phyloP scores from a whole-genome alignment of 1,139 yeast species.

The Groenewaldozyma sp. region DNA sequence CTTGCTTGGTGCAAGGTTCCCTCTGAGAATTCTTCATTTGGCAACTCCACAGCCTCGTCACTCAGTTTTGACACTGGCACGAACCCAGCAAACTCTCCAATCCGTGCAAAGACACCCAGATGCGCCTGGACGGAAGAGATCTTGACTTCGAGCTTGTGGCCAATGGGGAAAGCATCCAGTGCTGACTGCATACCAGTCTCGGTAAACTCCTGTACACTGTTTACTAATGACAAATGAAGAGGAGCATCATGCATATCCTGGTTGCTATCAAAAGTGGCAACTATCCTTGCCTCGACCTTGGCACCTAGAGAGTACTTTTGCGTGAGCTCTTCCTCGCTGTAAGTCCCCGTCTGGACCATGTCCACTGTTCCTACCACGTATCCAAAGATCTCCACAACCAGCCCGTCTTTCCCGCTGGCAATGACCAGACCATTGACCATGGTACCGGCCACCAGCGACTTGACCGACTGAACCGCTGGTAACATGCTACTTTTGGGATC shows the following conservation, averaged over 20 bases:
- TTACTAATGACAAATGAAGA: conserved; percentile 55
- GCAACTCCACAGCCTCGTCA: conserved; percentile 39
- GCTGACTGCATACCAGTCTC: conserved; percentile 18
- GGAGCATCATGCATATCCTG: conserved; percentile 19
- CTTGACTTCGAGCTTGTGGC: conserved; percentile 51
- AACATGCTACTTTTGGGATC: conserved; percentile 18
- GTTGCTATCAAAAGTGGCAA: conserved; percentile 44
- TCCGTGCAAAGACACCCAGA: conserved; percentile 31
- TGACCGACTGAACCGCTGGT: conserved; percentile 53
- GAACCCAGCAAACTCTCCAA: conserved; percentile 33
- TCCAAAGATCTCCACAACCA: conserved; percentile 57
- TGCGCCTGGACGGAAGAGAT: conserved; percentile 44
- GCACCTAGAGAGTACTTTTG: conserved; percentile 61
- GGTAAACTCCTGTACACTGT: conserved; percentile 38
- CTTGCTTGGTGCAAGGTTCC: conserved; percentile 72
- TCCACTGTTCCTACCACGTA: conserved; percentile 64
- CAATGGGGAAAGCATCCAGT: conserved; percentile 66
- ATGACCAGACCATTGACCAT: conserved; percentile 66
- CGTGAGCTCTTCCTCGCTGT: conserved; percentile 40
- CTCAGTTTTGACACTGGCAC: conserved; percentile 58
- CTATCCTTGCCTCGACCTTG: conserved; percentile 57
- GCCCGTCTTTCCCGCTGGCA: conserved; percentile 40
- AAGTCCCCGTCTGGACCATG: conserved; percentile 52
- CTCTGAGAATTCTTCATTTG: conserved; percentile 35
- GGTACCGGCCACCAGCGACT: conserved; percentile 78